A percentile compares a stretch with the other conserved stretches of the same genome.
These are phyloP conservation scores for Aspergillus felis DNA, from an alignment of 2,329 filamentous ascomycete species.

Conservation along the genomic window DNA sequence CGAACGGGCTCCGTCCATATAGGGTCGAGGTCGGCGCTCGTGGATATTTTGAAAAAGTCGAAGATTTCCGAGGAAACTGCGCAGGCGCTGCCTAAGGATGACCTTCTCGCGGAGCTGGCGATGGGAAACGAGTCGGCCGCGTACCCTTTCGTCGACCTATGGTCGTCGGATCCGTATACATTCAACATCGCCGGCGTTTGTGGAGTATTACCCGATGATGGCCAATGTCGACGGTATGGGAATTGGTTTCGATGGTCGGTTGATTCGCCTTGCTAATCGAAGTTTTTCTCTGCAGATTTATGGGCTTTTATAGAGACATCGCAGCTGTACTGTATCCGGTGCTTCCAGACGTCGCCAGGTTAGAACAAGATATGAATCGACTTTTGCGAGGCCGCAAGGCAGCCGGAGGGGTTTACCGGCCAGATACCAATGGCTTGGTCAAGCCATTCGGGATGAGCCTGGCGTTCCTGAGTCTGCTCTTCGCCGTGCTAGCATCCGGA, in stretches of 20 bases:
- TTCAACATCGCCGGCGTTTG: constrained; percentile 53
- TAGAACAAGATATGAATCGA: constrained; percentile 49
- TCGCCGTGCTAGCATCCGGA: constrained; percentile 59
- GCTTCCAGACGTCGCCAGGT: constrained; percentile 48
- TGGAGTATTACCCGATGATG: constrained; percentile 53
- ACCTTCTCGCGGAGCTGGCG: constrained; percentile 56
- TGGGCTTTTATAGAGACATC: constrained; percentile 53
- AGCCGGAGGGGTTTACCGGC: constrained; percentile 38
- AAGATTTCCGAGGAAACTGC: constrained; percentile 33
- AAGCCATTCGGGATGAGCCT: constrained; percentile 55
- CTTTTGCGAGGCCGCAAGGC: constrained; percentile 50
- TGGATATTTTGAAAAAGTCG: constrained; percentile 52
- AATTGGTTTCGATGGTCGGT: neutral
- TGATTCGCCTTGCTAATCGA: constrained; percentile 1
- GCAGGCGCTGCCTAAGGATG: constrained; percentile 54
- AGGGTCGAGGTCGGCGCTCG: constrained; percentile 55
- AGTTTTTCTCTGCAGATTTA: constrained; percentile 38
- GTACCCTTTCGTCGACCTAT: constrained; percentile 60
- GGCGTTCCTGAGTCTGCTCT: constrained; percentile 57
- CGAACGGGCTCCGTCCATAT: constrained; percentile 55
- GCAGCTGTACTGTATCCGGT: constrained; percentile 57
- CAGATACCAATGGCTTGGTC: constrained; percentile 46
- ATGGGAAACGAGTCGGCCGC: constrained; percentile 58
- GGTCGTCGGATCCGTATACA: constrained; percentile 57
- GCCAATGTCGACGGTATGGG: constrained; percentile 42